Evolutionary conservation across 2,329 filamentous ascomycete genomes (phyloP), one percentile per base, ranked within the genome.

Genomic region (Elsinoe perseae): DNA sequence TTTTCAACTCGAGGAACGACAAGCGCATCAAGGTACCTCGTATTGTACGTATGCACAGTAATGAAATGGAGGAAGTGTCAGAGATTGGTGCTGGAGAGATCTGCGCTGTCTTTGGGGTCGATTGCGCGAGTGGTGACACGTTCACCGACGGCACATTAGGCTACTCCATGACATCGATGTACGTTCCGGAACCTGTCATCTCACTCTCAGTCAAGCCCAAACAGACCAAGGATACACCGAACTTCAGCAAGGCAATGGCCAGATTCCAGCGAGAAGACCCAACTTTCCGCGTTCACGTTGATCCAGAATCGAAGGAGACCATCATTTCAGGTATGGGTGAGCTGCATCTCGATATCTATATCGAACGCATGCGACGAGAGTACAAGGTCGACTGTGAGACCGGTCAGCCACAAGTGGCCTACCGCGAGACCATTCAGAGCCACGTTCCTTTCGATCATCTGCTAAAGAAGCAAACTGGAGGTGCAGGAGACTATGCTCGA

Each of bases 271-370:
- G 93, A 61, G 93, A 98, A 74, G 93, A 98, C 66, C 93, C 93
- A 2, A 98, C 93, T 10, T 98, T 98, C 82, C 84, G 93, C 55
- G 88, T 98, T 34, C 86, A 89, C 65, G 90, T 95, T 65, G 93
- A 98, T 68, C 74, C 82, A 14, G 93, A 98, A 75, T 92, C 86
- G 61, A 87, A 95, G 68, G 89, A 98, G 77, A 97, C 92, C 48
- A 95, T 98, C 68, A 97, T 98, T 68, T 95, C 88, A 40, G 93
- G 93, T 59, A 98, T 98, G 93, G 93, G 93, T 64, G 93, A 98
- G 72, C 74, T 98, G 63, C 93, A 98, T 72, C 79, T 98, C 25
- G 91, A 95, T 67, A 95, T 98, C 67, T 98, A 98, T 72, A 84
- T 98, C 52, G 93, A 98, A 76, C 90, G 93, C 64, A 91, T 98